These are phyloP conservation scores for Roridomyces roridus DNA, from an alignment of 768 basidiomycete species.

Conservation along the genomic window DNA sequence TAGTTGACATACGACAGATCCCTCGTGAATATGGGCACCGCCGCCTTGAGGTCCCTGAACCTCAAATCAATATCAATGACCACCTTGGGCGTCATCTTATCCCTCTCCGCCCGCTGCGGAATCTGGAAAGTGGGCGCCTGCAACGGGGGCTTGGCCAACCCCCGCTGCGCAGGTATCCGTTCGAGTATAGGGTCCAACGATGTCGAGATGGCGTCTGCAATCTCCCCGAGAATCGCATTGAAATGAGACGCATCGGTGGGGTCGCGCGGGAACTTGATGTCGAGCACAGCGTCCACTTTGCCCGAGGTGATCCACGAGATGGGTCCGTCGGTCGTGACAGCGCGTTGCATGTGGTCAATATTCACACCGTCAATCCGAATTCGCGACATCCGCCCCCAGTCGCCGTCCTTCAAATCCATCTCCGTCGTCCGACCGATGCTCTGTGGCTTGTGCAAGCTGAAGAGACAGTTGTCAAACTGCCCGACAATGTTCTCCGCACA, in stretches of 20 bases:
- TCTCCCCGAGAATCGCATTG: constrained; percentile 85
- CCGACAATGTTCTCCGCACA: constrained; percentile 96
- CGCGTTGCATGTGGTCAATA: constrained; percentile 92
- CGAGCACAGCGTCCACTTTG: constrained; percentile 94
- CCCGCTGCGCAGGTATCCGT: constrained; percentile 84
- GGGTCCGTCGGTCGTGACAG: constrained; percentile 82
- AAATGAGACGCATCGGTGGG: constrained; percentile 70
- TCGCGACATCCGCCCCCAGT: constrained; percentile 92
- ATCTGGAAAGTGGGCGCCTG: constrained; percentile 57
- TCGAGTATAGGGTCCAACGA: constrained; percentile 53
- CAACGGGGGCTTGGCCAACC: constrained; percentile 86
- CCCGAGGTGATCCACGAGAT: constrained; percentile 98
- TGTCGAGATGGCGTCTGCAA: constrained; percentile 87
- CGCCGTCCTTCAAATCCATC: constrained; percentile 81
- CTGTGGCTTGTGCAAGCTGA: constrained; percentile 95
- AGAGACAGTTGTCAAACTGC: constrained; percentile 96
- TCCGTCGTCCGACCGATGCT: constrained; percentile 92
- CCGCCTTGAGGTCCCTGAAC: constrained; percentile 95
- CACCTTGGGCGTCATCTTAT: constrained; percentile 53
- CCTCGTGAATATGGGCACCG: constrained; percentile 88
- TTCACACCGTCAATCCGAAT: constrained; percentile 97
- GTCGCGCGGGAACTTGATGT: constrained; percentile 95
- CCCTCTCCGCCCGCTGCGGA: constrained; percentile 24
- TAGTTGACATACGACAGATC: constrained; percentile 92
- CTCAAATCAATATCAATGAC: constrained; percentile 92